A percentile compares a stretch with the other conserved stretches of the same genome.
phyloP scores from a whole-genome alignment of 352 stramenopile genomes.

The Phytophthora uliginosa region DNA sequence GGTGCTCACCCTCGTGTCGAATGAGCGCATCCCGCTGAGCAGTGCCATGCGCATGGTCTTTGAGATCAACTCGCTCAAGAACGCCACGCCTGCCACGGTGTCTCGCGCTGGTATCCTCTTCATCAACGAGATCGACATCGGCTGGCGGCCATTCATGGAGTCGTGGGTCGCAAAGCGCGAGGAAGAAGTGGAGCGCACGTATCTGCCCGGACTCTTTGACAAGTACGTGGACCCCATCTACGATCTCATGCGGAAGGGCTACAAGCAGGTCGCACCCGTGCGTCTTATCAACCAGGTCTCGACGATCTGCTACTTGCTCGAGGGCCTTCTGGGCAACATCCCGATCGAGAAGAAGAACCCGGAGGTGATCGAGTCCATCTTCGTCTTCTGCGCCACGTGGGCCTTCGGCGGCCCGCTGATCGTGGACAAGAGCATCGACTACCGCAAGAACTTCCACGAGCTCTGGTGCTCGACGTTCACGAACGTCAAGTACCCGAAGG shows the following conservation, averaged over 20 bases:
- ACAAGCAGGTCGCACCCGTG: conserved; percentile 96
- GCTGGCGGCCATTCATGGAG: conserved; percentile 97
- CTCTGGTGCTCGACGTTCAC: conserved; percentile 86
- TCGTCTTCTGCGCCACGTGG: conserved; percentile 97
- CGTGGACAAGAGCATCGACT: conserved; percentile 93
- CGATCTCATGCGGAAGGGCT: conserved; percentile 95
- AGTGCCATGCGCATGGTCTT: conserved; percentile 93
- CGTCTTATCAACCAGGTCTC: conserved; percentile 97
- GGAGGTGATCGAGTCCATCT: conserved; percentile 96
- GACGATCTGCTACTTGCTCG: conserved; percentile 97
- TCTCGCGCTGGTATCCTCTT: conserved; percentile 90
- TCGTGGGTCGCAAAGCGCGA: conserved; percentile 95
- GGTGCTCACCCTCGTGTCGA: conserved; percentile 94
- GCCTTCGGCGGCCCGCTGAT: conserved; percentile 97
- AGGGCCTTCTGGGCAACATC: conserved; percentile 92
- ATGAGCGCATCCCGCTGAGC: conserved; percentile 88
- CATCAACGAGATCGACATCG: conserved; percentile 93
- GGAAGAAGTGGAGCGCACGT: conserved; percentile 93
- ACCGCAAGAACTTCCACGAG: conserved; percentile 92
- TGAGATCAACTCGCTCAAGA: conserved; percentile 92
- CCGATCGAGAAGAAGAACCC: conserved; percentile 92
- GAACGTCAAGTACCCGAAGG: conserved; percentile 95
- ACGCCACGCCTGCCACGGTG: conserved; percentile 87
- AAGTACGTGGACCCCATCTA: conserved; percentile 97
- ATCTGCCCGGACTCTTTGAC: conserved; percentile 95